Conservation (phyloP, 2,329 filamentous ascomycete species). For the Acarospora socialis region DNA sequence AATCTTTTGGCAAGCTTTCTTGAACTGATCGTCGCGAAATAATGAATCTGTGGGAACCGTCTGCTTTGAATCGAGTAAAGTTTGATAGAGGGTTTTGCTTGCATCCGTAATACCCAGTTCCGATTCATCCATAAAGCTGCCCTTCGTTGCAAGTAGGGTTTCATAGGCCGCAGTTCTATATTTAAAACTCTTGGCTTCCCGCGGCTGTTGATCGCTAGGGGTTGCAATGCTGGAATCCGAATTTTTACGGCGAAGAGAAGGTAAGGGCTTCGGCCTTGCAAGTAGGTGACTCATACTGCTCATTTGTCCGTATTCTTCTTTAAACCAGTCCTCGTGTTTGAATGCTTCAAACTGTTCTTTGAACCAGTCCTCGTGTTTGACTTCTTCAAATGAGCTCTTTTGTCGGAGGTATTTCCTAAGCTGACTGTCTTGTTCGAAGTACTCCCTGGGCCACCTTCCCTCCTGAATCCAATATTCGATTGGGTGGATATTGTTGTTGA, state of each 20-base stretch:
- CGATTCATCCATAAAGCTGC: slow-evolving; percentile 13
- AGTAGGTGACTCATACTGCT: slow-evolving; percentile 5
- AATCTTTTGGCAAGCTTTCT: slow-evolving; percentile 20
- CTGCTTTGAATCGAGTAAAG: slow-evolving; percentile 18
- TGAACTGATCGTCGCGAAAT: slow-evolving; percentile 24
- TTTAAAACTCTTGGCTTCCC: slow-evolving; percentile 9
- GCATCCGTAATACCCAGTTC: slow-evolving; percentile 14
- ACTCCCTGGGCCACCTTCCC: slow-evolving; percentile 8
- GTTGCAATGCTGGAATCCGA: slow-evolving; percentile 14
- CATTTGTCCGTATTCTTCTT: neutral
- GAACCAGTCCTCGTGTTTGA: neutral
- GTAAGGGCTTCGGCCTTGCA: neutral
- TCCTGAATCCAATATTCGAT: slow-evolving; percentile 8
- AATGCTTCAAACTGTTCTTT: neutral
- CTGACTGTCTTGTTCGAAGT: slow-evolving; percentile 7
- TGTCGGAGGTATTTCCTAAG: too few species aligned
- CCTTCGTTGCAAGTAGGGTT: slow-evolving; percentile 4
- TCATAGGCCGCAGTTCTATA: slow-evolving; percentile 8
- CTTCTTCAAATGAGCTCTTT: too few species aligned
- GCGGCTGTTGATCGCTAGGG: slow-evolving; percentile 15
- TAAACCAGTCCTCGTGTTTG: neutral
- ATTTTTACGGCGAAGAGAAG: slow-evolving; percentile 13
- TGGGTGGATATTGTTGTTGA: slow-evolving; percentile 2
- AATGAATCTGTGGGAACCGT: slow-evolving; percentile 17
- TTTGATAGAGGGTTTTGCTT: slow-evolving; percentile 16